phyloP scores from a whole-genome alignment of 31 red algal species.

The Odonthalia washingtoniensis region DNA sequence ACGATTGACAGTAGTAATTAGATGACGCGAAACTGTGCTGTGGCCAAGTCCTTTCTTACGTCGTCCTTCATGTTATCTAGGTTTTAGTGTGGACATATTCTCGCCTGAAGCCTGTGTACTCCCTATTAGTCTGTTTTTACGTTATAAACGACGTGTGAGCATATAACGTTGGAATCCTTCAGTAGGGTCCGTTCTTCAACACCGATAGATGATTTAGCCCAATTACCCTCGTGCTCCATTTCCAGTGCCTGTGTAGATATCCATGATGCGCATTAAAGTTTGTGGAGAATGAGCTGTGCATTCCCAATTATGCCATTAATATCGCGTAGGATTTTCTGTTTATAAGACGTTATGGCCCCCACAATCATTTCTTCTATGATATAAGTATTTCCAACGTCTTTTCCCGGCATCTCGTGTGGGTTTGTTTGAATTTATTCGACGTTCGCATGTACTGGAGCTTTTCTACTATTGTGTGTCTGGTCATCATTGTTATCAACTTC shows the following conservation, averaged over 20 bases:
- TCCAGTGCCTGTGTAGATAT: slow-evolving; percentile 1
- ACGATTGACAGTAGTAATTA: neutral
- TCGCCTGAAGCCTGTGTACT: slow-evolving; percentile 6
- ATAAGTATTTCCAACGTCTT: too few species aligned
- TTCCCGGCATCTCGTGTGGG: too few species aligned
- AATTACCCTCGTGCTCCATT: slow-evolving; percentile 19
- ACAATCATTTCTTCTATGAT: too few species aligned
- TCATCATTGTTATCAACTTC: too few species aligned
- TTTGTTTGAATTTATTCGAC: too few species aligned
- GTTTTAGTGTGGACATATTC: neutral
- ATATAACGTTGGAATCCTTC: slow-evolving; percentile 24
- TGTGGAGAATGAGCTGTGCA: neutral
- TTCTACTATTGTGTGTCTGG: too few species aligned
- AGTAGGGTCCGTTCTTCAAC: neutral
- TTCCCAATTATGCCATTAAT: slow-evolving; percentile 22
- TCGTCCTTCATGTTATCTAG: neutral
- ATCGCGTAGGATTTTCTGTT: slow-evolving; percentile 4
- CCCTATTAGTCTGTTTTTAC: slow-evolving; percentile 30
- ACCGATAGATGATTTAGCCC: neutral
- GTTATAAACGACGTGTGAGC: slow-evolving; percentile 23
- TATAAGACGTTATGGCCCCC: neutral
- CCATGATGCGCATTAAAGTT: slow-evolving; percentile 26
- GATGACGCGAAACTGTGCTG: neutral
- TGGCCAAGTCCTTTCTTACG: neutral
- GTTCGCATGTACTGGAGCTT: too few species aligned